Conservation (phyloP, 2,329 filamentous ascomycete genomes). For the Colletotrichum theobromicola region DNA sequence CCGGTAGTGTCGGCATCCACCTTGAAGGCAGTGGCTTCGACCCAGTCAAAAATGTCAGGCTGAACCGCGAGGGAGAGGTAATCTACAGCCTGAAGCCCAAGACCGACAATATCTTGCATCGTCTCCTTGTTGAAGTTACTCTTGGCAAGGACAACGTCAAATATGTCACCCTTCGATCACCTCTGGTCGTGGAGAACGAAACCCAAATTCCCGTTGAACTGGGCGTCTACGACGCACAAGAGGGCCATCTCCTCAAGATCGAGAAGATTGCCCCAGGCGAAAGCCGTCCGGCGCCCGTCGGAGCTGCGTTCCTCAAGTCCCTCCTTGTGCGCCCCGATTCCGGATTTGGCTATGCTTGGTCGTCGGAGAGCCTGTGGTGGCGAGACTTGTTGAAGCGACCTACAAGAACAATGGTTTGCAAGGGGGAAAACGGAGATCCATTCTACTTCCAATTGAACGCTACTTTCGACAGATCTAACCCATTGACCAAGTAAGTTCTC, state of each 20-base stretch:
- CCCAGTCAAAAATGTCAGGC: conserved; percentile 81
- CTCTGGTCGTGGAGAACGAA: conserved; percentile 90
- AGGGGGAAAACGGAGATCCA: conserved; percentile 83
- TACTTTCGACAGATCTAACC: conserved; percentile 81
- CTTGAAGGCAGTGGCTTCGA: conserved; percentile 96
- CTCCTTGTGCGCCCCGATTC: conserved; percentile 89
- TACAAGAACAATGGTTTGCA: conserved; percentile 86
- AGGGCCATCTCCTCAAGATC: conserved; percentile 93
- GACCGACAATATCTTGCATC: conserved; percentile 83
- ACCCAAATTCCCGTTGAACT: conserved; percentile 96
- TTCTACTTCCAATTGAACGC: conserved; percentile 98
- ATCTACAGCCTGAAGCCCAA: conserved; percentile 89
- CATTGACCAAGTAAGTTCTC: conserved; percentile 69
- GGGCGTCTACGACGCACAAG: conserved; percentile 85
- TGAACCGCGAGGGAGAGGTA: conserved; percentile 93
- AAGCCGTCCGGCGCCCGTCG: conserved; percentile 86
- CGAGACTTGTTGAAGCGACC: conserved; percentile 85
- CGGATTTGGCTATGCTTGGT: conserved; percentile 97
- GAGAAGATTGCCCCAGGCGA: conserved; percentile 97
- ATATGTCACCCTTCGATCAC: conserved; percentile 94
- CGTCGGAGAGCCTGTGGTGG: conserved; percentile 89
- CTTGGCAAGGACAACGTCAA: conserved; percentile 96
- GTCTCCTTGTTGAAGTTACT: conserved; percentile 88
- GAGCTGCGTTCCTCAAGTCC: conserved; percentile 88
- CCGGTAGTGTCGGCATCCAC: conserved; percentile 79